Conservation (phyloP, 805 yeast genomes). For the Candida suzukii region DNA sequence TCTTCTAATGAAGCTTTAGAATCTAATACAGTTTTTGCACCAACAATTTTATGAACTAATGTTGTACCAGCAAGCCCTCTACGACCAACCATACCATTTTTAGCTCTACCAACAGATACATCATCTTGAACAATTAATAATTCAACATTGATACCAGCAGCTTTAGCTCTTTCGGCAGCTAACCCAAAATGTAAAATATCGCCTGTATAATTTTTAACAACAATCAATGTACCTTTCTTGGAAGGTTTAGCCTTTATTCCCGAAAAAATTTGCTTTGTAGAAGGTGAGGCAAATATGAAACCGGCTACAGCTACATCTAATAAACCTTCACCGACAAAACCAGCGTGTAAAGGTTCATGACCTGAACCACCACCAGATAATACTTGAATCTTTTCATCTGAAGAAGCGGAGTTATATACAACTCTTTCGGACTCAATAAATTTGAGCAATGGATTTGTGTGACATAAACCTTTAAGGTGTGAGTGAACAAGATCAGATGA, state of each 20-base stretch:
- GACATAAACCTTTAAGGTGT: conserved; percentile 45
- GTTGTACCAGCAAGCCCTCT: conserved; percentile 92
- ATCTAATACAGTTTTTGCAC: conserved; percentile 43
- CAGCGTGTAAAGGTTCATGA: conserved; percentile 92
- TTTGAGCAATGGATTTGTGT: conserved; percentile 46
- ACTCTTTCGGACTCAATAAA: conserved; percentile 53
- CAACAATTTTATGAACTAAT: conserved; percentile 77
- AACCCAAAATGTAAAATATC: conserved; percentile 90
- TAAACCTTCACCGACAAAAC: conserved; percentile 79
- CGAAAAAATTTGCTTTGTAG: conserved; percentile 72
- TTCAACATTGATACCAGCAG: conserved; percentile 65
- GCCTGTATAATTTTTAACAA: conserved; percentile 92
- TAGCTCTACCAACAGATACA: conserved; percentile 86
- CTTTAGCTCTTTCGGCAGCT: conserved; percentile 82
- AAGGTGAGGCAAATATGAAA: conserved; percentile 86
- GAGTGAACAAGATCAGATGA: conserved; percentile 37
- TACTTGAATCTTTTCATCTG: conserved; percentile 52
- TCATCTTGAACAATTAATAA: conserved; percentile 83
- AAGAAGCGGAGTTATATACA: conserved; percentile 31
- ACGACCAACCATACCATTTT: conserved; percentile 89
- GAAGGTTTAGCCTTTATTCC: conserved; percentile 54
- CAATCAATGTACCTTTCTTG: conserved; percentile 60
- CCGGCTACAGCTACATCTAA: conserved; percentile 89
- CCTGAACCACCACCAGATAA: conserved; percentile 95
- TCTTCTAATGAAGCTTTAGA: conserved; percentile 36